Base-by-base conservation (phyloP, 2,329 filamentous ascomycete genomes). In the Paraphaeosphaeria minitans region DNA sequence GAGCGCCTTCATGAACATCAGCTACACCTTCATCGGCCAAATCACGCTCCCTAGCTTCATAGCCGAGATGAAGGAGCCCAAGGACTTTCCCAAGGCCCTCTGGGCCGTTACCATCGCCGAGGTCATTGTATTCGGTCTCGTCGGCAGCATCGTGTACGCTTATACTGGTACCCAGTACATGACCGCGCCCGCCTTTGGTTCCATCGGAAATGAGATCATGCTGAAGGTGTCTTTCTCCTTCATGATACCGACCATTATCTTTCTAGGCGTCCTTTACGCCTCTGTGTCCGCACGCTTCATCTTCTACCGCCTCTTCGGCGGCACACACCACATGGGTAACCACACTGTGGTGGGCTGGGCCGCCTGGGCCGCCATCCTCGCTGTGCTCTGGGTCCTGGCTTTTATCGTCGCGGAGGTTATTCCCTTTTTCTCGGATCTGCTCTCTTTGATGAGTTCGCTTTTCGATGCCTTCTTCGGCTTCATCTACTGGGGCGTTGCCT, bases 381-480 rank as follows among this genome's bases (percentile, higher is more conserved):
- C 86, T 21, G 75, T 75, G 0, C 90, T 89, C 4, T 97, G 93
- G 93, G 78, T 94, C n/a, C 66, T 89, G n/a, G 93, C 92, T 7
- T 97, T 96, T 76, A 87, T 97, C 73, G 94, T 97, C 67, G 91
- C 93, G 1, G 91, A 97, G 75, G 89, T 96, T 47, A 97, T 97
- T 70, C 93, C 93, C 0, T 97, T 97, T 83, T 97, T 97, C 80
- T 89, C 88, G 9, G 92, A 92, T 60, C 80, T 84, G 64, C 77
- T 85, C n/a, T 88, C 87, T 4, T 81, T 92, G 61, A 91, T 93
- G 89, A 90, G 88, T n/a, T 92, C 92, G 4, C 84, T 97, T 1
- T 97, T 97, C 72, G 92, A 97, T 78, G 94, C 90, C 55, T 94
- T 93, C 83, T 94, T 94, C 69, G 93, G 93, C 24, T 97, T 97